Conservation (phyloP, 768 basidiomycete genomes). For the Lepiota brunneoincarnata region DNA sequence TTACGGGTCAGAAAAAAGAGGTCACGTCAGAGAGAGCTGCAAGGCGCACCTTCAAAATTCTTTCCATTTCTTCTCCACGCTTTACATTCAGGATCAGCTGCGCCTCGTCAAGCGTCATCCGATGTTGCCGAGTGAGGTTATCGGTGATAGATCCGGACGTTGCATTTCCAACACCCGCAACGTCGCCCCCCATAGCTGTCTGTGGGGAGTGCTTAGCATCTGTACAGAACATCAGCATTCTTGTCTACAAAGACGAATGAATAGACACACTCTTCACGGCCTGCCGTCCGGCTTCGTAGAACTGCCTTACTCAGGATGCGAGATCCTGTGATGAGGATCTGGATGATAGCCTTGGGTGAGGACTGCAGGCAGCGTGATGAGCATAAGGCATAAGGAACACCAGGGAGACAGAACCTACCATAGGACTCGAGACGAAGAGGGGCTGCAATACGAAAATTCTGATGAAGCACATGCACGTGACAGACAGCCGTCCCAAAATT, state of each 20-base stretch:
- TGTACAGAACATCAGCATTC: slow-evolving; percentile 24
- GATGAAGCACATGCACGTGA: slow-evolving; percentile 12
- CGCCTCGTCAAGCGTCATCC: slow-evolving; percentile 96
- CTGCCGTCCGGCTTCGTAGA: slow-evolving; percentile 86
- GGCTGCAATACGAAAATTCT: slow-evolving; percentile 1
- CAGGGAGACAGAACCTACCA: slow-evolving; percentile 12
- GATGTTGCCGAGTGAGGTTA: slow-evolving; percentile 78
- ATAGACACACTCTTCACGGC: slow-evolving; percentile 81
- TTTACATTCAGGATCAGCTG: slow-evolving; percentile 89
- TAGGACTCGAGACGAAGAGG: neutral
- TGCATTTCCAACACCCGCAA: slow-evolving; percentile 71
- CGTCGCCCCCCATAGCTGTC: slow-evolving; percentile 62
- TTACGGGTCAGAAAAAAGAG: neutral
- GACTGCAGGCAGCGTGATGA: slow-evolving; percentile 45
- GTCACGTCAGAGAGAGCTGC: neutral
- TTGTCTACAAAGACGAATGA: neutral
- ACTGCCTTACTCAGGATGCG: slow-evolving; percentile 90
- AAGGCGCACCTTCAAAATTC: slow-evolving; percentile 63
- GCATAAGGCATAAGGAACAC: neutral
- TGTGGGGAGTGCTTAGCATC: slow-evolving; percentile 85
- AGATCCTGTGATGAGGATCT: slow-evolving; percentile 73
- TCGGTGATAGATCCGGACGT: slow-evolving; percentile 76
- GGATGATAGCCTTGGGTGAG: slow-evolving; percentile 73
- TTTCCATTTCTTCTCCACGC: slow-evolving; percentile 65
- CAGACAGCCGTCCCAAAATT: neutral